These are phyloP conservation scores for Candida chilensis DNA, from an alignment of 805 yeast species.

Conservation along the genomic window DNA sequence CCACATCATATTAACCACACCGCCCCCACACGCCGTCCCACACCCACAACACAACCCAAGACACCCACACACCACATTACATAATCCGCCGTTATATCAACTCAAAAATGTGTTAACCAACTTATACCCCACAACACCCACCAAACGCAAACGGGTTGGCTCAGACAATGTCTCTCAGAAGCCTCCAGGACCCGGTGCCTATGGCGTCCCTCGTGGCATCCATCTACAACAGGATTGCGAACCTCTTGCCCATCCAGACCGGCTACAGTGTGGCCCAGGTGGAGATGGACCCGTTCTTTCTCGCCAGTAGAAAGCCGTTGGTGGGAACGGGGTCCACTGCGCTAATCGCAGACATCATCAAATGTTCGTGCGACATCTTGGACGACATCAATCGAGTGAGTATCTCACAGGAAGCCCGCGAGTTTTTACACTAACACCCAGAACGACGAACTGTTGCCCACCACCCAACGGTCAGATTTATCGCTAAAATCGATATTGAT, in stretches of 20 bases:
- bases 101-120: no score
- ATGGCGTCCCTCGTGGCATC: conserved; percentile 22
- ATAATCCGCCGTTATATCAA: no score
- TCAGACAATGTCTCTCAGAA: no score
- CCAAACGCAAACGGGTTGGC: no score
- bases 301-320: conserved; percentile 20
- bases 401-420: background rate
- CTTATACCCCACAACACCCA: no score
- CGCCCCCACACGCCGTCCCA: no score
- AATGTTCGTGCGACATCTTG: conserved; percentile 11
- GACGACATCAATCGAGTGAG: conserved; percentile 14
- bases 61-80: no score
- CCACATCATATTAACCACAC: no score
- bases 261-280: conserved; percentile 22
- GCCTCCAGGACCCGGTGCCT: no score
- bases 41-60: no score
- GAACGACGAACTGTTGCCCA: conserved; percentile 10
- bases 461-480: conserved; percentile 12
- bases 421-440: conserved; percentile 1
- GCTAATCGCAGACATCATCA: conserved; percentile 17
- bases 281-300: conserved; percentile 21
- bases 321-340: conserved; percentile 14
- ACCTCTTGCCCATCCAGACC: conserved; percentile 23
- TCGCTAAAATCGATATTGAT: conserved; percentile 23
- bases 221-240: conserved; percentile 19